Evolutionary conservation across 164 flowering plant genomes (phyloP).

Genomic region (Vitis labrusca): DNA sequence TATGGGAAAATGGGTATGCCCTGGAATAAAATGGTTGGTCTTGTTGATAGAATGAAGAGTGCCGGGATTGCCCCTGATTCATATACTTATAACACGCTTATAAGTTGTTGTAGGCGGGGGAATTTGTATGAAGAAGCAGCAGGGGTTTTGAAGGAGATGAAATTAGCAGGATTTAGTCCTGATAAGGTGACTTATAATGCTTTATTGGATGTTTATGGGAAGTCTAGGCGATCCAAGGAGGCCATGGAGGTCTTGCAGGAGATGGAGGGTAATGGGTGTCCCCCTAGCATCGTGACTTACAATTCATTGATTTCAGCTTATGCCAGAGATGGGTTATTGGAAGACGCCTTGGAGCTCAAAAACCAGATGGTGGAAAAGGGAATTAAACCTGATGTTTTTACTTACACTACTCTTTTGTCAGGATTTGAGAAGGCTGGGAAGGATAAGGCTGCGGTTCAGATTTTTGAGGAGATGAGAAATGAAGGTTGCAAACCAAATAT

Average conservation of each 20-base stretch:
- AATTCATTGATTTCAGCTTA: constrained; percentile 85
- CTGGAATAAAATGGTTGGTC: constrained; percentile 58
- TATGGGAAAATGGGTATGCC: constrained; percentile 96
- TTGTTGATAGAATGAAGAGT: constrained; percentile 72
- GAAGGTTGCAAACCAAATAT: constrained; percentile 81
- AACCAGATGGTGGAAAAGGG: constrained; percentile 65
- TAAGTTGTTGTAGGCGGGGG: constrained; percentile 80
- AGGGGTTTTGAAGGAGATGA: constrained; percentile 74
- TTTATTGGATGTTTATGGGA: constrained; percentile 87
- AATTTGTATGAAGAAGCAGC: constrained; percentile 82
- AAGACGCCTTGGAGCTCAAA: constrained; percentile 77
- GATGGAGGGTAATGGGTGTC: constrained; percentile 73
- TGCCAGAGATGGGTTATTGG: constrained; percentile 76
- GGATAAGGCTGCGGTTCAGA: constrained; percentile 69
- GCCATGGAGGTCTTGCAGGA: constrained; percentile 72
- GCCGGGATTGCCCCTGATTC: constrained; percentile 67
- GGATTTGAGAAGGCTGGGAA: constrained; percentile 93
- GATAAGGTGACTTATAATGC: constrained; percentile 96
- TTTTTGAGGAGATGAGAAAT: constrained; percentile 79
- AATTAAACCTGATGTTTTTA: constrained; percentile 80
- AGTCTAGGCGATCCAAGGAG: constrained; percentile 71
- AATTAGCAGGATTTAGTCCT: constrained; percentile 58
- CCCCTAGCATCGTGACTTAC: constrained; percentile 77
- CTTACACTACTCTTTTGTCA: constrained; percentile 84
- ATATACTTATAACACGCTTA: constrained; percentile 89